These are phyloP conservation scores for Leishmania martiniquensis DNA, from an alignment of 208 protist genomes.

Conservation along the genomic window DNA sequence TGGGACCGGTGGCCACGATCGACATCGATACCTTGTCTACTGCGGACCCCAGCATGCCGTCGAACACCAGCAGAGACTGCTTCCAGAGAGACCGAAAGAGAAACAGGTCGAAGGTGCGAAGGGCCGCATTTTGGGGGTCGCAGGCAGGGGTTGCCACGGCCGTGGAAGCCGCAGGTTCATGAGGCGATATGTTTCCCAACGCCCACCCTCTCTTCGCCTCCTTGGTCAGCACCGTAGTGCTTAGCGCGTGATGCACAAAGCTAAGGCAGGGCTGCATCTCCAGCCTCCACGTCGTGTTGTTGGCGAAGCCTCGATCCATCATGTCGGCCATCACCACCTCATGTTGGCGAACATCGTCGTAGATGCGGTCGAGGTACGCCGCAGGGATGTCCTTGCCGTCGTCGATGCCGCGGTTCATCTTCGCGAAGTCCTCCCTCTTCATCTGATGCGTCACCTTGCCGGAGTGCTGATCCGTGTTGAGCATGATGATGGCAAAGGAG, in stretches of 20 bases:
- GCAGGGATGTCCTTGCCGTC: conserved; percentile 90
- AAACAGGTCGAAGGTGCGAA: conserved; percentile 42
- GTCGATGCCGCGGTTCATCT: conserved; percentile 97
- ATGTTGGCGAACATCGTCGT: conserved; percentile 92
- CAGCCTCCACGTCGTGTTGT: conserved; percentile 83
- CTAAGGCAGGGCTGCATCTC: conserved; percentile 55
- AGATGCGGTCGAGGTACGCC: conserved; percentile 90
- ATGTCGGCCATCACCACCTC: conserved; percentile 94
- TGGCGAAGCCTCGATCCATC: conserved; percentile 76
- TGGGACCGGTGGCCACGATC: conserved; percentile 14
- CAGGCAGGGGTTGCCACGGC: background rate
- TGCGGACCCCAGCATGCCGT: conserved; percentile 44
- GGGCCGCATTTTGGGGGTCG: background rate
- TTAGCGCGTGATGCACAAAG: conserved; percentile 21
- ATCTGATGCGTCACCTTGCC: conserved; percentile 95
- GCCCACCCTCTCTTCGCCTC: conserved; percentile 16
- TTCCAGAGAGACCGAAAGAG: conserved; percentile 61
- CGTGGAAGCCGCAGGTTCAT: background rate
- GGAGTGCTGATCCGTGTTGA: conserved; percentile 99
- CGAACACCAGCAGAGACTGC: conserved; percentile 56
- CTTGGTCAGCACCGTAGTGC: background rate
- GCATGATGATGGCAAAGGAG: conserved; percentile 99
- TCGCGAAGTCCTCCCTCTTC: conserved; percentile 93
- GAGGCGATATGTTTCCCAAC: conserved; percentile 12
- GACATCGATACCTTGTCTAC: conserved; percentile 34